phyloP scores from a whole-genome alignment of 2,329 filamentous ascomycete species.

The Neurospora sp. region DNA sequence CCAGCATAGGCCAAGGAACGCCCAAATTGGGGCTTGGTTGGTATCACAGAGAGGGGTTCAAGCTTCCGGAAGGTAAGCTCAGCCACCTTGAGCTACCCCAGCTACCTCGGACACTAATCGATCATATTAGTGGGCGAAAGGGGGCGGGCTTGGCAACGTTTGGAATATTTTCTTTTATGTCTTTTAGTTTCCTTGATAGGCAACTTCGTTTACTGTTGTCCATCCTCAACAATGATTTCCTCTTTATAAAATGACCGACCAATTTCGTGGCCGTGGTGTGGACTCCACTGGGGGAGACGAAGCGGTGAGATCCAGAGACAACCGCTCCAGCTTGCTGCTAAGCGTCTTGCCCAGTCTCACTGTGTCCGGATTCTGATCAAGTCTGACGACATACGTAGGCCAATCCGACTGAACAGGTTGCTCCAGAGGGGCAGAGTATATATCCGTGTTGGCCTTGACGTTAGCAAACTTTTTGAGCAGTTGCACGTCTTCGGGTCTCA shows the following conservation, averaged over 20 bases:
- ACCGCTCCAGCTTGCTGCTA: constrained; percentile 4
- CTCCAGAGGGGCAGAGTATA: constrained; percentile 12
- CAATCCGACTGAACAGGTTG: constrained; percentile 14
- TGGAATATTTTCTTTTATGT: neutral
- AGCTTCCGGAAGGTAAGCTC: neutral
- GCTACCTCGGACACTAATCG: neutral
- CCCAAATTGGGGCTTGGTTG: neutral
- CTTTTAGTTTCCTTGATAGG: neutral
- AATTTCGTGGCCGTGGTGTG: neutral
- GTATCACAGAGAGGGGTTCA: neutral
- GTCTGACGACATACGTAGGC: constrained; percentile 12
- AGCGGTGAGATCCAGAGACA: constrained; percentile 5
- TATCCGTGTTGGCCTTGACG: constrained; percentile 9
- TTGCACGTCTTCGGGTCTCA: constrained; percentile 13
- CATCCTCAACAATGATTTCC: neutral
- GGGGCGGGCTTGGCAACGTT: neutral
- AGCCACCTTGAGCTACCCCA: neutral
- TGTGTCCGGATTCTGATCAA: constrained; percentile 10
- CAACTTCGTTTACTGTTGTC: neutral
- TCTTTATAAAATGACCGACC: neutral
- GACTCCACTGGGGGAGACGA: neutral
- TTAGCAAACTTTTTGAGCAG: constrained; percentile 10
- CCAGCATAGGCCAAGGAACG: neutral
- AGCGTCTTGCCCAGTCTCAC: constrained; percentile 7
- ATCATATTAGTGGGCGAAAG: neutral